Base-by-base conservation (phyloP, 2,329 filamentous ascomycete species). In the Pseudogymnoascus sp. region DNA sequence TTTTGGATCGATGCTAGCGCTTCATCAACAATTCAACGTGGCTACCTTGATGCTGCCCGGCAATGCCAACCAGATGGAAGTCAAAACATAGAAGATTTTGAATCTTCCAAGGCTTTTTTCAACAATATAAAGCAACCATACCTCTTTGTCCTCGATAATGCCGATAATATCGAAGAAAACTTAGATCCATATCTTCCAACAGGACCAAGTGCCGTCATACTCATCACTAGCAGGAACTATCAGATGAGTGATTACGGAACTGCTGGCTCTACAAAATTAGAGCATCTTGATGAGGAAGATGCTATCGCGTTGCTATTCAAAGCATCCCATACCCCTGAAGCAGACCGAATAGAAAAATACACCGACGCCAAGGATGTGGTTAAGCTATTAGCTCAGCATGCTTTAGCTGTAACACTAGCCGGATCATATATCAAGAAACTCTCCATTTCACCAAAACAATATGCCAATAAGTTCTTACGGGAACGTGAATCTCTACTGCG, bases 401-500 rank as follows among this genome's bases (percentile, higher is more conserved):
- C 42, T 29, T 48, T 48, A 27, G 42, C 42, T n/a, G 9, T 48
- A 25, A 6, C 27, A 48, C 21, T 27, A 27, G 42, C 42, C 27
- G 42, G 42, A 5, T 21, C 42, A 48, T 48, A 48, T 27, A 48
- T 48, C 7, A 6, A 27, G 21, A 12, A 48, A 13, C 12, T 21
- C 2, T 12, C 12, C 12, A 27, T 21, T 12, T 13, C 21, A 27
- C 7, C 27, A 48, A 48, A 48, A n/a, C 21, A 48, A 48, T 48
- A 48, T 10, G 12, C 13, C 2, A 12, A 27, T 12, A 6, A 27
- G 21, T 48, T 48, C n/a, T 25, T 1, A 8, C 42, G 21, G 21
- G n/a, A 48, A 48, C 42, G 42, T 29, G 10, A 12, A 27, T 48
- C 42, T 29, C 33, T 65, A 1, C 21, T 65, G 6, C 60, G 42